Conservation (phyloP, 495 filamentous ascomycete species). For the Chaetomium tenue region DNA sequence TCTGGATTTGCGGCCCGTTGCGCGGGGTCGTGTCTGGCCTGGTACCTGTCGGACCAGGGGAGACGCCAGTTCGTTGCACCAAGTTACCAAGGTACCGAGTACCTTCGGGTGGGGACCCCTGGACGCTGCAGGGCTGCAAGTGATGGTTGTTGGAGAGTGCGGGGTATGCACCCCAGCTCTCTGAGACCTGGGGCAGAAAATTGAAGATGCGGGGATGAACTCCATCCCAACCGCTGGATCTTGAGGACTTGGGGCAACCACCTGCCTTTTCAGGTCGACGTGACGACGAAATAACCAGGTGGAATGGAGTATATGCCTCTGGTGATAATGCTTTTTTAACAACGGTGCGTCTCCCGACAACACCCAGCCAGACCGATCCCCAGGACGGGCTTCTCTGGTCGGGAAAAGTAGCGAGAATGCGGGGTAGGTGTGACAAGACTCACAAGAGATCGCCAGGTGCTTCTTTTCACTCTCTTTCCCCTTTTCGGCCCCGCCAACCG, state of each 20-base stretch:
- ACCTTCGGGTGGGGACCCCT: slow-evolving; percentile 3
- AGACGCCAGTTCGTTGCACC: background rate
- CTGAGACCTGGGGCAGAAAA: slow-evolving; percentile 1
- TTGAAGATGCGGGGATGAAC: slow-evolving; percentile 12
- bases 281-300: slow-evolving; percentile 3
- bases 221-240: slow-evolving; percentile 20
- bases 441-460: background rate
- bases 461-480: background rate
- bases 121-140: background rate
- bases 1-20: slow-evolving; percentile 40
- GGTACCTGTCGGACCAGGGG: slow-evolving; percentile 17
- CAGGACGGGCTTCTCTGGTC: slow-evolving; percentile 9
- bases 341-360: background rate
- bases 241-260: slow-evolving; percentile 15
- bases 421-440: slow-evolving; percentile 12
- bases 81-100: slow-evolving; percentile 19
- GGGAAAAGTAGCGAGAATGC: slow-evolving; percentile 21
- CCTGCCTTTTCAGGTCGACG: slow-evolving; percentile 24
- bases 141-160: slow-evolving; percentile 14
- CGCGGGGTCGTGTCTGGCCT: slow-evolving; percentile 23
- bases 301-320: slow-evolving; percentile 12
- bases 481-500: slow-evolving; percentile 6
- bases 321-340: slow-evolving; percentile 5
- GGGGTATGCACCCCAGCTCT: slow-evolving; percentile 24
- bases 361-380: slow-evolving; percentile 1